These are phyloP conservation scores for Erodium moschatum DNA, from an alignment of 441 rosid genomes.

Conservation along the genomic window DNA sequence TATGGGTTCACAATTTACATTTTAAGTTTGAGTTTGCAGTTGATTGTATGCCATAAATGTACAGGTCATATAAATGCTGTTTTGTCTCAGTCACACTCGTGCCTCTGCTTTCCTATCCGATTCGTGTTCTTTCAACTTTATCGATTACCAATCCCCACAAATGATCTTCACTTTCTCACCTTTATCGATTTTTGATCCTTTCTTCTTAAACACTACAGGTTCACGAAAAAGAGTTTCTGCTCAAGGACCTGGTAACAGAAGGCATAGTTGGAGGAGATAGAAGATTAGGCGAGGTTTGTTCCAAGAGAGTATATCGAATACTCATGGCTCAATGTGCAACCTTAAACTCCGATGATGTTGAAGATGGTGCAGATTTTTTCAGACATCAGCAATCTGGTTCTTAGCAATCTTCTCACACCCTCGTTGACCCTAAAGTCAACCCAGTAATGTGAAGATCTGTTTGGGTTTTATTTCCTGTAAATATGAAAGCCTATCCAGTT, in stretches of 20 bases:
- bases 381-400: slow-evolving; percentile 19
- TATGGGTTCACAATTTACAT: too few relatives aligned
- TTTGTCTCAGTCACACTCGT: background rate
- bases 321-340: slow-evolving; percentile 68
- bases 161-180: background rate
- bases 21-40: too few relatives aligned
- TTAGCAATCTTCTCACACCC: background rate
- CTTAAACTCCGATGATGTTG: slow-evolving; percentile 74
- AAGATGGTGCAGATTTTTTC: slow-evolving; percentile 84
- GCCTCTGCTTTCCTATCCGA: background rate
- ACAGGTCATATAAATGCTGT: background rate
- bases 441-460: background rate
- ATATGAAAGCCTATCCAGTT: background rate
- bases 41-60: too few relatives aligned
- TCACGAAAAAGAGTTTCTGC: slow-evolving; percentile 78
- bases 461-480: slow-evolving; percentile 4
- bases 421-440: background rate
- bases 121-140: background rate
- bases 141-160: background rate
- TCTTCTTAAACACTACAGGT: slow-evolving; percentile 32
- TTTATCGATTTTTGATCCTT: background rate
- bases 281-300: slow-evolving; percentile 75
- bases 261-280: slow-evolving; percentile 60
- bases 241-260: slow-evolving; percentile 63
- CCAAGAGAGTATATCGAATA: slow-evolving; percentile 75